phyloP scores from a whole-genome alignment of 1,284 basidiomycete genomes.

The Tilletia caries region DNA sequence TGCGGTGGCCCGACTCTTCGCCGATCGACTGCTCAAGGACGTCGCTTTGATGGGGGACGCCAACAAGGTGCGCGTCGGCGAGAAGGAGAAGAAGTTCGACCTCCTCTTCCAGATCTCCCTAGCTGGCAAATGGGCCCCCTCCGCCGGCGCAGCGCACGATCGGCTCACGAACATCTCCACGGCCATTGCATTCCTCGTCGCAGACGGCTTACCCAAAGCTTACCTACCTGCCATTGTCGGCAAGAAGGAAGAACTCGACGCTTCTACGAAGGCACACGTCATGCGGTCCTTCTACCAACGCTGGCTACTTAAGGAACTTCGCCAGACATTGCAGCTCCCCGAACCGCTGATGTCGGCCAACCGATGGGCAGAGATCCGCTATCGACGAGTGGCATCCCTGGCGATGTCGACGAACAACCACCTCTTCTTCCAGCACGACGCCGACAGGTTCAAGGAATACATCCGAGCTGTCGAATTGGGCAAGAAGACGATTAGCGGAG shows the following conservation, averaged over 20 bases:
- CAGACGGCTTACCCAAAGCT: constrained; percentile 25
- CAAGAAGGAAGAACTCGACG: background rate
- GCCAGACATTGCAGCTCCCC: constrained; percentile 58
- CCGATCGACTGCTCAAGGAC: constrained; percentile 61
- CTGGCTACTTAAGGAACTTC: constrained; percentile 62
- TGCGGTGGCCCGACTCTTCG: constrained; percentile 64
- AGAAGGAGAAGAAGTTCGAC: constrained; percentile 48
- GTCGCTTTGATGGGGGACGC: constrained; percentile 52
- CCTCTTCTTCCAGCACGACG: constrained; percentile 63
- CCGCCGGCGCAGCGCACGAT: constrained; percentile 63
- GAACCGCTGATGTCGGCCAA: constrained; percentile 66
- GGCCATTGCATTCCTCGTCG: constrained; percentile 63
- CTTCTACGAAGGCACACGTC: constrained; percentile 47
- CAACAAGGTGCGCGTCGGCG: constrained; percentile 21
- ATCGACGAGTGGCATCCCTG: constrained; percentile 60
- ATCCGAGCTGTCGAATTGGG: constrained; percentile 62
- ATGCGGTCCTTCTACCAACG: constrained; percentile 62
- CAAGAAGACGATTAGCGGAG: constrained; percentile 62
- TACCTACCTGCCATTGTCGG: background rate
- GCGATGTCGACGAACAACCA: constrained; percentile 64
- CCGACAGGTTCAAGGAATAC: constrained; percentile 62
- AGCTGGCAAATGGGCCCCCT: constrained; percentile 69
- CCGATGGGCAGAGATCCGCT: constrained; percentile 41
- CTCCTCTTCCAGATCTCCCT: constrained; percentile 60
- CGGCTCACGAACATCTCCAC: constrained; percentile 65